Evolutionary conservation across 2,329 filamentous ascomycete species (phyloP), one percentile per base, ranked within the genome.

Genomic region (Cytospora leucostoma): DNA sequence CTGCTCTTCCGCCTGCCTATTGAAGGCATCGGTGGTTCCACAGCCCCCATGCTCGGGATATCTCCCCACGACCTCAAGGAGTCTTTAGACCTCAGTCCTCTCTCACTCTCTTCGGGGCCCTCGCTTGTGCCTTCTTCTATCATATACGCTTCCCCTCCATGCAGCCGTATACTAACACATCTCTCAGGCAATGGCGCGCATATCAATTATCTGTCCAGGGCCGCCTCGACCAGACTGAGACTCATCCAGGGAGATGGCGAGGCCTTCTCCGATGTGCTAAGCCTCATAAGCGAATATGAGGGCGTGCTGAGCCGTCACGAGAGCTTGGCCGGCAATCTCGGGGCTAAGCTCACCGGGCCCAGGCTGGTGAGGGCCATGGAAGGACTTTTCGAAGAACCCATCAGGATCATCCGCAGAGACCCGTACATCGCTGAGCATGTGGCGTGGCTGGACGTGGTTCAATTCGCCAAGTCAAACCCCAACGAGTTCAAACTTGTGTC

Each of bases 341-440:
- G 92, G 70, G 92, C 91, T 61, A 90, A 92, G 68, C 88, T 93
- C 19, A 85, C 93, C 1, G 92, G 90, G 0, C 91, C 92, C 32
- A 91, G 93, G 58, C 78, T 96, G 66, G 86, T 96, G 70, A 93
- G 93, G 76, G 89, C 91, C 50, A 92, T 96, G 73, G 92, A 96
- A 74, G 85, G 90, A 59, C 82, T 94, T 62, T 96, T 97, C 71
- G 92, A 96, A 67, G 90, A 90, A 0, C 87, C 90, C 27, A 92
- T 93, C 65, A 87, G 73, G 60, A 80, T 76, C 11, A 78, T 69
- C 57, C 63, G 82, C 81, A 70, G 90, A 84, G 74, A 86, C 77
- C 71, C 85, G 82, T 77, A 82, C 37, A 84, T 82, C 5, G 82
- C 81, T 7, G 68, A 75, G 57, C 70, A 74, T 7, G 84, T 95